Base-by-base conservation (phyloP, 306 rosid species). In the Begonia fuchsioides region DNA sequence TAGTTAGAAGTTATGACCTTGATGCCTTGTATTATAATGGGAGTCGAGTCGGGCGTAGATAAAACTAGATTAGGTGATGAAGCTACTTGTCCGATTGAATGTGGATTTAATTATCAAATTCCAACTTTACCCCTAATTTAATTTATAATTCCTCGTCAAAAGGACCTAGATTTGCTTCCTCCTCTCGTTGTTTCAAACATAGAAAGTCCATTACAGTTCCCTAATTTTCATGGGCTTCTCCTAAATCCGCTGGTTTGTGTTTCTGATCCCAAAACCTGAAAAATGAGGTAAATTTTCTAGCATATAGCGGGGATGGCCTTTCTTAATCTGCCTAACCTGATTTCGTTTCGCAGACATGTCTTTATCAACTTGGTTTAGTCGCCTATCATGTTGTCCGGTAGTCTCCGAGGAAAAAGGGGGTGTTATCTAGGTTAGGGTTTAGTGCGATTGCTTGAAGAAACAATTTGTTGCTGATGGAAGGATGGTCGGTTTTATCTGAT, bases 401-500 rank as follows among this genome's bases (percentile, higher is more conserved):
- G 10, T 41, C 45, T 41, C 45, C 12, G 45, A 1, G 45, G 45
- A 41, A 41, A 41, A 10, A 41, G 8, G 7, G 35, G 0, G 35
- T 26, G 35, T 26, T 26, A 26, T 26, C 8, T 26, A 4, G 35
- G 35, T 26, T 26, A 26, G 35, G 8, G 35, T 8, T 26, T 26
- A 4, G 1, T 26, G 5, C 7, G 7, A n/a, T 41, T 41, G 8
- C 45, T 41, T 41, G 45, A 41, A 41, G 11, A 41, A 41, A 41
- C n/a, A 41, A 41, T 55, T 66, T 58, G n/a, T 61, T 54, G 70
- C 75, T 75, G 57, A 80, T 83, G 94, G 96, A 74, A 67, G 75
- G 65, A 61, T 74, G 83, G 72, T 66, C 79, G 44, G 47, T 32
- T 69, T 49, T 72, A 43, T 55, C 76, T 13, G 70, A 78, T 62